Evolutionary conservation across 2,329 filamentous ascomycete species (phyloP).

Genomic region (Aplosporella prunicola): DNA sequence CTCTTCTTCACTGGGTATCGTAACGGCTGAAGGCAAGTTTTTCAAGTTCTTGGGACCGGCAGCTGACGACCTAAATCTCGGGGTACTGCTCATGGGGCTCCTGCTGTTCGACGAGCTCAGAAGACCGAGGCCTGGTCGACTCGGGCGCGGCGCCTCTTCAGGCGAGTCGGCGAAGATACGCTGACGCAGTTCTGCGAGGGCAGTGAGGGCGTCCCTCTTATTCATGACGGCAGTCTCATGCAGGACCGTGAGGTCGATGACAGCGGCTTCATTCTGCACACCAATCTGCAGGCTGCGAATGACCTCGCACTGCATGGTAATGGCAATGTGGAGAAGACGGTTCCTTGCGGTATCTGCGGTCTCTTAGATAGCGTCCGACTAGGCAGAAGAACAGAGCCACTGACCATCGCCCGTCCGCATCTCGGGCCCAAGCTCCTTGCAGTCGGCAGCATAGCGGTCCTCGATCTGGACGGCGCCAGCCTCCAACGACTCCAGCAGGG

Average conservation of each 20-base stretch:
- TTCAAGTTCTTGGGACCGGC: no score
- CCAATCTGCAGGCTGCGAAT: slow-evolving; percentile 31
- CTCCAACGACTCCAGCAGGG: slow-evolving; percentile 29
- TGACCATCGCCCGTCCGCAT: slow-evolving; percentile 31
- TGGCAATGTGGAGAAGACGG: slow-evolving; percentile 28
- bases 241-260: slow-evolving; percentile 26
- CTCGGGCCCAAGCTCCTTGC: slow-evolving; percentile 26
- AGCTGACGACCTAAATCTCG: no score
- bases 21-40: slow-evolving; percentile 4
- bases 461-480: slow-evolving; percentile 28
- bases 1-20: slow-evolving; percentile 3
- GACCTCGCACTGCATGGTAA: slow-evolving; percentile 32
- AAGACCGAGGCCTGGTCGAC: no score
- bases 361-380: no score
- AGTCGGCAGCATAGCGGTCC: slow-evolving; percentile 23
- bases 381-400: no score
- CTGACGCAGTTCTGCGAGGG: slow-evolving; percentile 29
- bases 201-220: slow-evolving; percentile 23
- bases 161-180: slow-evolving; percentile 16
- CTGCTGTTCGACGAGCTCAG: no score
- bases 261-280: slow-evolving; percentile 23
- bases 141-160: not conserved
- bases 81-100: no score
- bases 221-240: slow-evolving; percentile 30
- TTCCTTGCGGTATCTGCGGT: no score